phyloP scores from a whole-genome alignment of 2,329 filamentous ascomycete species.

The Calonectria leucothoes region DNA sequence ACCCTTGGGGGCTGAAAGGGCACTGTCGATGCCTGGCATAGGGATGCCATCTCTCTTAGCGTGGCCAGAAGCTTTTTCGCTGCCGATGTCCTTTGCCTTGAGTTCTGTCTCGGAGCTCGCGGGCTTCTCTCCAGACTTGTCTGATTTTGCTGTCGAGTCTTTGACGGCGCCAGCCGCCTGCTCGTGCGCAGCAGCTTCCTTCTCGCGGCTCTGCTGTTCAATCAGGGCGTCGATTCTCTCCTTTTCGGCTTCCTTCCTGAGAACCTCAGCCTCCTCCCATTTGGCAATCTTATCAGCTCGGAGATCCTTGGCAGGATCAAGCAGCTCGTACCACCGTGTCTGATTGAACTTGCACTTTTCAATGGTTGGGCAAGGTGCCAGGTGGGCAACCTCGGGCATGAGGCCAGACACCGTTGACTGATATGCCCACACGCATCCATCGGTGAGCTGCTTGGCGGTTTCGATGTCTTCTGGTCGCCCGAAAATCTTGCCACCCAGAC shows the following conservation, averaged over 20 bases:
- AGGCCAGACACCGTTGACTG: conserved; percentile 69
- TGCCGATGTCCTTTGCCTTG: conserved; percentile 8
- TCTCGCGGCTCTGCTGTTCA: conserved; percentile 2
- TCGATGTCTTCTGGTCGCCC: conserved; percentile 69
- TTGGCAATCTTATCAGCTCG: conserved; percentile 56
- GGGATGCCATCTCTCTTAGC: conserved; percentile 37
- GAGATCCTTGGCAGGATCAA: conserved; percentile 59
- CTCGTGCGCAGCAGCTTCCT: background rate
- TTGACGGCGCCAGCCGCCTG: background rate
- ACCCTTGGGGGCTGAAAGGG: conserved; percentile 31
- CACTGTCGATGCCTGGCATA: conserved; percentile 38
- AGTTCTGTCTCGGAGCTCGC: conserved; percentile 3
- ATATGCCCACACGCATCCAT: conserved; percentile 79
- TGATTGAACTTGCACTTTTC: conserved; percentile 64
- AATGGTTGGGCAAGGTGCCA: conserved; percentile 58
- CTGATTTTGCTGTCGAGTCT: background rate
- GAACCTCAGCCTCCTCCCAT: conserved; percentile 57
- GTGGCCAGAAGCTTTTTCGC: conserved; percentile 17
- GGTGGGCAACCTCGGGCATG: conserved; percentile 68
- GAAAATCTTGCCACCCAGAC: conserved; percentile 73
- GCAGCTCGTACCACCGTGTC: conserved; percentile 59
- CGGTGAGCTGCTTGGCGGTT: conserved; percentile 71
- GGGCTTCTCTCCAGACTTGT: background rate
- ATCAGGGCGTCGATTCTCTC: conserved; percentile 1
- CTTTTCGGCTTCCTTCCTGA: conserved; percentile 39